Evolutionary conservation across 2,329 filamentous ascomycete genomes (phyloP), one percentile per base, ranked within the genome.

Genomic region (Aspergillus fumigatus): DNA sequence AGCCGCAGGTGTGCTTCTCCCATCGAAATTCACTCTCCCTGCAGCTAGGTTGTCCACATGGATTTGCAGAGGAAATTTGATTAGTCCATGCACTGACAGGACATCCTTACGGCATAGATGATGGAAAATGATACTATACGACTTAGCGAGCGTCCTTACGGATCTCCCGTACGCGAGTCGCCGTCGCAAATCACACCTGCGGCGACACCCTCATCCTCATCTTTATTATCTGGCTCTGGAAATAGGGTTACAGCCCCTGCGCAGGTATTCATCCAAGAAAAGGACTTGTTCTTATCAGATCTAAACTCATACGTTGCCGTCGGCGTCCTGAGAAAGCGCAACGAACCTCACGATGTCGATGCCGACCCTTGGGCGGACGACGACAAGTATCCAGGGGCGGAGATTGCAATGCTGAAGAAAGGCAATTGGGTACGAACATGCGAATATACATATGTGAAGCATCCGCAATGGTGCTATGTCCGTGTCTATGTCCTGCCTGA

Each of bases 401-500:
- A 72, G 29, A 50, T 75, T 23, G 45, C 53, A 1, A 60, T 56
- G 1, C 40, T 77, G 11, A 65, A 73, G 56, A 64, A 61, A n/a
- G 62, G 71, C 35, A 58, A 63, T 11, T 77, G 75, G 75, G 69
- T 79, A 26, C 68, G 64, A 49, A 72, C 65, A 27, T 58, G 53
- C 40, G 52, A 53, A 51, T 59, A 59, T 60, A 25, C 49, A 41
- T 63, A 65, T 59, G 55, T 54, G 19, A 41, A 53, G 9, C 21
- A 60, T 48, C 41, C 56, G 4, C 48, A 52, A 54, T 59, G 61
- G 59, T 56, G 65, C 50, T 65, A 69, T 58, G 38, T 69, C 56
- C 63, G 70, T 19, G 58, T 80, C 2, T 77, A 74, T 58, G 67
- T 77, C 4, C 59, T 79, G 9, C 75, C 76, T 2, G 71, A 75